phyloP scores from a whole-genome alignment of 2,329 filamentous ascomycete species.

The Bipolaris victoriae region DNA sequence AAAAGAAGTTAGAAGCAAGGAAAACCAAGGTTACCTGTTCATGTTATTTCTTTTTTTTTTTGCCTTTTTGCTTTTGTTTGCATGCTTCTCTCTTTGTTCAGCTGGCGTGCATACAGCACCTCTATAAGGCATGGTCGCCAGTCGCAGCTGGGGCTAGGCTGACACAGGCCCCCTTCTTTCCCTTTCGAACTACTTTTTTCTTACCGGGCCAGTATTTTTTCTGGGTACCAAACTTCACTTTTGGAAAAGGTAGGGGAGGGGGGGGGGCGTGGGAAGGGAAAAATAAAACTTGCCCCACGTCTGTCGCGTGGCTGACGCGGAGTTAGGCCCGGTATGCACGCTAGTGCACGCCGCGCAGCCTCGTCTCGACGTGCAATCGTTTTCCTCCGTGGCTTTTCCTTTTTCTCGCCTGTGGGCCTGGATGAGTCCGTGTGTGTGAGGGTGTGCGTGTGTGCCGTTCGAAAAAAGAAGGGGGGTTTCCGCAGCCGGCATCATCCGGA shows the following conservation, averaged over 20 bases:
- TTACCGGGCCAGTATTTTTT: neutral
- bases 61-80: too few species aligned
- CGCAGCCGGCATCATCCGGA: constrained; percentile 15
- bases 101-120: too few species aligned
- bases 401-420: neutral
- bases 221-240: neutral
- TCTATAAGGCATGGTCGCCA: too few species aligned
- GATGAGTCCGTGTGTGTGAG: neutral
- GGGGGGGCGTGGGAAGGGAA: neutral
- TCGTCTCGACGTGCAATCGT: neutral
- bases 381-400: neutral
- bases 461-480: neutral
- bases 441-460: neutral
- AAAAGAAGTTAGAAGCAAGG: neutral
- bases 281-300: neutral
- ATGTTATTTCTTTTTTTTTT: too few species aligned
- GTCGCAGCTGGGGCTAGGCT: too few species aligned
- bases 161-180: neutral
- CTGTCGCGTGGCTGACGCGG: neutral
- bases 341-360: neutral
- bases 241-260: neutral
- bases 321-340: neutral
- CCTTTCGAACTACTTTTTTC: neutral
- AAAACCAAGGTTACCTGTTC: neutral
- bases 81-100: too few species aligned